These are phyloP conservation scores for Hanseniaspora sp. DNA, from an alignment of 1,139 yeast genomes.

Conservation along the genomic window DNA sequence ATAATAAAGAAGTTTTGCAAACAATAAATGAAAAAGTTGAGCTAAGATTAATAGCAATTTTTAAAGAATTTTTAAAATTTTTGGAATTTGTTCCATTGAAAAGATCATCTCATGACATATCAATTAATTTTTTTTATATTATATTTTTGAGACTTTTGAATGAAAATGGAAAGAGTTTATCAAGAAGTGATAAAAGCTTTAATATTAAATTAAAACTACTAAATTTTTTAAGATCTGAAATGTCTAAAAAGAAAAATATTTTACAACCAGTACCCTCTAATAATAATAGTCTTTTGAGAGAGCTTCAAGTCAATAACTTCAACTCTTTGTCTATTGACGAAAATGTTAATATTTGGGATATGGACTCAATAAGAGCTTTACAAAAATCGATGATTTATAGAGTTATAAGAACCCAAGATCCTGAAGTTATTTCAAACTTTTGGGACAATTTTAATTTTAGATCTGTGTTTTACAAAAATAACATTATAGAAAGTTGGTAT, in stretches of 20 bases:
- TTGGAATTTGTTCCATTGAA: conserved; percentile 7
- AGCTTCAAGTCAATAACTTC: conserved; percentile 1
- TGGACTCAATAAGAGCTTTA: conserved; percentile 10
- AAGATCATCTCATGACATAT: conserved; percentile 1
- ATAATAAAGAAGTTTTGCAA: not conserved
- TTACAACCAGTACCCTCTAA: not conserved
- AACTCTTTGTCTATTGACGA: conserved; percentile 3
- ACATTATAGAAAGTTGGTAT: conserved; percentile 11
- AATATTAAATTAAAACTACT: not conserved
- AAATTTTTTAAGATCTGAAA: conserved; percentile 5
- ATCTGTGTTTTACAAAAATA: conserved; percentile 10
- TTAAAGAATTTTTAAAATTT: not conserved
- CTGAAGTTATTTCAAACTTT: conserved; percentile 9
- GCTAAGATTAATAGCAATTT: conserved; percentile 5
- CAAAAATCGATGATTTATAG: conserved; percentile 14
- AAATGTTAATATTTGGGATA: not conserved
- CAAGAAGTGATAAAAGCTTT: not conserved
- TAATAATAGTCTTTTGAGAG: not conserved
- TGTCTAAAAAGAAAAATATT: not conserved
- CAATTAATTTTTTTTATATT: conserved; percentile 12
- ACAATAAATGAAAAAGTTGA: conserved; percentile 5
- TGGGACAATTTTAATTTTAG: conserved; percentile 14
- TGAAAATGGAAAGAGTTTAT: not conserved
- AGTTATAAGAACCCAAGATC: conserved; percentile 11
- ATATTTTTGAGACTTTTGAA: conserved; percentile 12